phyloP scores from a whole-genome alignment of 2,329 filamentous ascomycete genomes.

The Phialophora tarda region DNA sequence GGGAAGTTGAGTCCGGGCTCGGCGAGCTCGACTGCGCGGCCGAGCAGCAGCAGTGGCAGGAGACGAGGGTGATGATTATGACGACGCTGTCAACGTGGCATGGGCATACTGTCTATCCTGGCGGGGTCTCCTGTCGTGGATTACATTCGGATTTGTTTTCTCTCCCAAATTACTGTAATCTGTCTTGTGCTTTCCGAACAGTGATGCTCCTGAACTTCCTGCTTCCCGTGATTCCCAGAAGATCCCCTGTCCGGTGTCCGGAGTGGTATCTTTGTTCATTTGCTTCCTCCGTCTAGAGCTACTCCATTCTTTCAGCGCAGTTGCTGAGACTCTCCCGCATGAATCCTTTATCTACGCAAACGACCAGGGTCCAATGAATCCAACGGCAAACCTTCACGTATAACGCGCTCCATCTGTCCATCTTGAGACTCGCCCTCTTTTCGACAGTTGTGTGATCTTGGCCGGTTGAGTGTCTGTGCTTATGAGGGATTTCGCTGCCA shows the following conservation, averaged over 20 bases:
- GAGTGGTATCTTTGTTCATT: background rate
- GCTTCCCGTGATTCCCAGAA: background rate
- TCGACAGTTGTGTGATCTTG: background rate
- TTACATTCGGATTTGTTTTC: background rate
- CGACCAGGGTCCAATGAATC: background rate
- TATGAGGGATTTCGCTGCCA: background rate
- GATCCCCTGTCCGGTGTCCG: background rate
- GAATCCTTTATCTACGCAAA: background rate
- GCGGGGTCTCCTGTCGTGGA: background rate
- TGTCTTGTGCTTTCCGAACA: background rate
- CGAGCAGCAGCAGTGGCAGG: slow-evolving; percentile 36
- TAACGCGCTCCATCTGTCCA: background rate
- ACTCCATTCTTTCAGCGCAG: background rate
- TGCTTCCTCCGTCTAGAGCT: background rate
- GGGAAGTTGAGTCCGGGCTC: slow-evolving; percentile 28
- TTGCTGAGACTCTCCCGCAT: background rate
- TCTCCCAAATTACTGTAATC: background rate
- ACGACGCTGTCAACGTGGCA: background rate
- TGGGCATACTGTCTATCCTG: background rate
- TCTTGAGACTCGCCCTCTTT: background rate
- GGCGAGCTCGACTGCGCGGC: slow-evolving; percentile 23
- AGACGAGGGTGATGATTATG: slow-evolving; percentile 27
- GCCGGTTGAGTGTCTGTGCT: background rate
- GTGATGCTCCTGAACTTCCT: background rate
- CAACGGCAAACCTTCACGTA: background rate